Evolutionary conservation across 2,329 filamentous ascomycete genomes (phyloP).

Genomic region (Paecilomyces formosus): DNA sequence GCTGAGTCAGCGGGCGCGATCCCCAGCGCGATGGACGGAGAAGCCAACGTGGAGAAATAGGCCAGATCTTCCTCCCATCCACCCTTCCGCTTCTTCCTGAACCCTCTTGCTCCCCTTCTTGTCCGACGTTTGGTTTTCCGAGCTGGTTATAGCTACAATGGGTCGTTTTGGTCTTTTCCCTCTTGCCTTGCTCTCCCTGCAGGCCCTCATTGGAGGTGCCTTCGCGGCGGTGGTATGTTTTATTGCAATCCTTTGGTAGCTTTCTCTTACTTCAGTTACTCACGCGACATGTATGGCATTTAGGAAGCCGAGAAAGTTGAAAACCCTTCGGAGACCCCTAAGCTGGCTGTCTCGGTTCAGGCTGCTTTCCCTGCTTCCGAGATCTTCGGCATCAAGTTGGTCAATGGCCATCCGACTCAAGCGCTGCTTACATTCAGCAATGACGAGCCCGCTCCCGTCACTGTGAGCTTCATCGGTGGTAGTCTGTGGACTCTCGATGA

Average conservation of each 20-base stretch:
- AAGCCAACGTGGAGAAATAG: conserved; percentile 18
- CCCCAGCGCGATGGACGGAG: background rate
- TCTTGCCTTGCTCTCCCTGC: conserved; percentile 63
- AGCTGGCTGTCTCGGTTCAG: conserved; percentile 48
- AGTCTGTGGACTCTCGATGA: conserved; percentile 57
- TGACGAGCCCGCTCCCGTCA: conserved; percentile 68
- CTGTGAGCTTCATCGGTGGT: conserved; percentile 69
- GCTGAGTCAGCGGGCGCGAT: conserved; percentile 14
- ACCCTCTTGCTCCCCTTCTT: conserved; percentile 5
- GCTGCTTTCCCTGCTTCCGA: conserved; percentile 60
- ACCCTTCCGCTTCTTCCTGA: conserved; percentile 9
- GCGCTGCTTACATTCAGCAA: conserved; percentile 78
- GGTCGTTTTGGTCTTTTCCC: conserved; percentile 65
- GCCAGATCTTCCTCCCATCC: conserved; percentile 2
- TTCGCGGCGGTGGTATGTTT: conserved; percentile 54
- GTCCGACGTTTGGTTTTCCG: conserved; percentile 3
- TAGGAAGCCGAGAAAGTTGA: conserved; percentile 56
- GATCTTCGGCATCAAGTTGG: conserved; percentile 89
- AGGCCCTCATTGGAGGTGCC: conserved; percentile 58
- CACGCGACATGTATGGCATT: conserved; percentile 5
- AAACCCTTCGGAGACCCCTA: conserved; percentile 56
- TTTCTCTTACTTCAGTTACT: conserved; percentile 15
- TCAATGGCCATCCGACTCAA: conserved; percentile 83
- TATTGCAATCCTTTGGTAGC: conserved; percentile 7
- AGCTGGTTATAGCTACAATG: conserved; percentile 46